These are phyloP conservation scores for Nelumbo lutea DNA, from an alignment of 164 flowering plant genomes.

Conservation along the genomic window DNA sequence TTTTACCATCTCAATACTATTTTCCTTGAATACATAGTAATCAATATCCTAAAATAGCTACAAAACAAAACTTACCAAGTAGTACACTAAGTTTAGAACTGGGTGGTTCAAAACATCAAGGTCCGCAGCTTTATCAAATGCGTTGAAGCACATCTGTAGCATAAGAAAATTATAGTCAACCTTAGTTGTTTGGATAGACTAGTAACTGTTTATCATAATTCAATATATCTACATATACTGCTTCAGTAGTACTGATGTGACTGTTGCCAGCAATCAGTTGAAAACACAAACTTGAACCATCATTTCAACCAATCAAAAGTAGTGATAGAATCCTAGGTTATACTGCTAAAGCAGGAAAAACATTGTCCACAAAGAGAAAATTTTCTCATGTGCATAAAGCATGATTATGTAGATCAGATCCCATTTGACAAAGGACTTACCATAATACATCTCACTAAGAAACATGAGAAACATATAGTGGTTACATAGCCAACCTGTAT, in stretches of 20 bases:
- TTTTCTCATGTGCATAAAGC: not conserved
- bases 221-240: not conserved
- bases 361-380: not conserved
- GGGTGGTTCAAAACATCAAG: conserved; percentile 93
- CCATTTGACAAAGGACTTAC: conserved; percentile 38
- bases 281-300: not conserved
- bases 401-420: not conserved
- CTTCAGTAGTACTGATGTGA: not conserved
- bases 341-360: not conserved
- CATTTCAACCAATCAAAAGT: not conserved
- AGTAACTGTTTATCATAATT: not conserved
- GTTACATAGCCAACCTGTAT: conserved; percentile 97
- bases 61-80: conserved; percentile 49
- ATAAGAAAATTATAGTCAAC: not conserved
- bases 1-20: not conserved
- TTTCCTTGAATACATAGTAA: not conserved
- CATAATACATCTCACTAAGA: conserved; percentile 84
- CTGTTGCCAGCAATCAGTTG: not conserved
- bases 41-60: not conserved
- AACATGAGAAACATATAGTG: conserved; percentile 89
- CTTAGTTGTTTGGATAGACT: not conserved
- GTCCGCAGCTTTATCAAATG: conserved; percentile 78
- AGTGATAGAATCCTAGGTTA: not conserved
- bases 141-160: conserved; percentile 77
- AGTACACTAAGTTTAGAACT: conserved; percentile 71